A percentile compares a stretch with the other conserved stretches of the same genome.
phyloP scores from a whole-genome alignment of 164 flowering plant species.

The Magnolia sinica region DNA sequence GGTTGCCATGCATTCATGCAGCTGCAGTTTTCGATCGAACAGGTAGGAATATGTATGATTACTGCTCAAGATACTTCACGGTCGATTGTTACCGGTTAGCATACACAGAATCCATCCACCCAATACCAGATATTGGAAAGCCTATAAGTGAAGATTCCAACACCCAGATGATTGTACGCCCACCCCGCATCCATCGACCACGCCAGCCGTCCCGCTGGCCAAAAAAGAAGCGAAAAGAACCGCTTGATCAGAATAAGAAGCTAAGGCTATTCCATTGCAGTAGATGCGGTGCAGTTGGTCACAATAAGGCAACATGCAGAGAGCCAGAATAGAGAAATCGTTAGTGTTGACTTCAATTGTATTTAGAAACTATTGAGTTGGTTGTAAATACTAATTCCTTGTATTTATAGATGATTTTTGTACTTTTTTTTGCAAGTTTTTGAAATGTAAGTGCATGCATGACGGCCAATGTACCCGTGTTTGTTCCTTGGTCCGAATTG shows the following conservation, averaged over 20 bases:
- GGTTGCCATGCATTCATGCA: slow-evolving; percentile 79
- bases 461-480: too few relatives aligned
- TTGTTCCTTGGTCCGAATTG: too few relatives aligned
- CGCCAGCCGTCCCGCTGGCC: slow-evolving; percentile 9
- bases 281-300: slow-evolving; percentile 28
- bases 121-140: slow-evolving; percentile 51
- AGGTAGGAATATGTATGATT: slow-evolving; percentile 52
- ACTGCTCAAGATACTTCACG: slow-evolving; percentile 58
- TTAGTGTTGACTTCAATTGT: not conserved
- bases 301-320: slow-evolving; percentile 22
- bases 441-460: too few relatives aligned
- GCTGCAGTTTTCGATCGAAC: slow-evolving; percentile 53
- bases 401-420: too few relatives aligned
- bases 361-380: not conserved
- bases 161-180: slow-evolving; percentile 28
- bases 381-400: too few relatives aligned
- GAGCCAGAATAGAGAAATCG: not conserved
- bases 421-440: too few relatives aligned
- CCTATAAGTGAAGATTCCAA: slow-evolving; percentile 19
- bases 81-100: slow-evolving; percentile 47
- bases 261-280: slow-evolving; percentile 26
- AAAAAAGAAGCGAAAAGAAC: slow-evolving; percentile 16
- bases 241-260: slow-evolving; percentile 9
- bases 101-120: slow-evolving; percentile 67
- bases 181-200: slow-evolving; percentile 10